Evolutionary conservation across 1,139 yeast genomes (phyloP), one percentile per base, ranked within the genome.

Genomic region (Sugiyamaella neomexicana): DNA sequence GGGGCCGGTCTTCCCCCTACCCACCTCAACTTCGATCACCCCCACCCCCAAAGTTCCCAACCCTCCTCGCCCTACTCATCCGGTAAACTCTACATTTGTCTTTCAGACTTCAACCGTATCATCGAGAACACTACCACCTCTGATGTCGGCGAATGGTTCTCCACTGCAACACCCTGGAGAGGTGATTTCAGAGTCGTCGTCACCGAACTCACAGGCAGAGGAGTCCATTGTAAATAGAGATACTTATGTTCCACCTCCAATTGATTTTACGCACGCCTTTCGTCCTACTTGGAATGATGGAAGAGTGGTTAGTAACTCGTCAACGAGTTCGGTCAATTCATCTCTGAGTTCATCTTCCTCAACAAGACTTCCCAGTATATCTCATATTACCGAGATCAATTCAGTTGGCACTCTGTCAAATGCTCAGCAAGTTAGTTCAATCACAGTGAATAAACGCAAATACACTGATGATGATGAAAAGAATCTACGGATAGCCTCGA

Each of bases 181-280:
- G 17, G 17, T 29, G 25, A 23, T 32, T 8, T 46, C 45, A 15
- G 46, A 37, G n/a, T 42, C 46, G 43, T 25, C 49, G 29, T 32
- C 49, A 31, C 31, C 49, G 16, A 27, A 48, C 12, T 45, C 51
- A 12, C 50, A 47, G n/a, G 36, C 39, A 6, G 55, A 52, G 34
- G 52, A 39, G n/a, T 27, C 55, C 9, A 47, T 48, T 27, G 44
- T 46, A 8, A 47, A 46, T 45, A 39, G 50, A 54, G 56, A 54
- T 32, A 54, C 56, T 31, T 59, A 59, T 31, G 59, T 60, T n/a
- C 68, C 69, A 2, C 66, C 67, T 2, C 68, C 72, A 8, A 66
- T 68, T 51, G 72, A 68, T 45, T 68, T 68, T 52, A 68, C 72
- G 1, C 66, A 65, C 46, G 62, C 70, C 3, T 68, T 67, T 57